Conservation (phyloP, 2,329 filamentous ascomycete genomes). For the Xylaria sp. region DNA sequence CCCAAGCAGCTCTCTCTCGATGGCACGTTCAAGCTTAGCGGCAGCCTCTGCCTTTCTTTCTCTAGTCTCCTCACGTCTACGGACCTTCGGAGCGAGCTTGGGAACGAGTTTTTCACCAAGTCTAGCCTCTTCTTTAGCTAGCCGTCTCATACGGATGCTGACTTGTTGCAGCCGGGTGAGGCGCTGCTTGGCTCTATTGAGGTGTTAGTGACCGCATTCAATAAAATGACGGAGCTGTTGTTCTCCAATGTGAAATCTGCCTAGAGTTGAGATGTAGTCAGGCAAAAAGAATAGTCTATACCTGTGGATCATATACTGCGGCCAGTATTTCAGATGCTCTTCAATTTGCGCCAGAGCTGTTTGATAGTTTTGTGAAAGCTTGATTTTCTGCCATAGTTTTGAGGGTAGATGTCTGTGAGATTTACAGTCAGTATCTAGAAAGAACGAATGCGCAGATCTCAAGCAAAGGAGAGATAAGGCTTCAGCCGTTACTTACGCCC, state of each 20-base stretch:
- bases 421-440: slow-evolving; percentile 61
- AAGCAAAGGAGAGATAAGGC: background rate
- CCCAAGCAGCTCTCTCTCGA: slow-evolving; percentile 94
- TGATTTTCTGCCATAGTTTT: slow-evolving; percentile 95
- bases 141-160: slow-evolving; percentile 78
- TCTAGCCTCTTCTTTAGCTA: slow-evolving; percentile 89
- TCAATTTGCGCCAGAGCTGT: slow-evolving; percentile 91
- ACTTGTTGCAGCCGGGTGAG: slow-evolving; percentile 81
- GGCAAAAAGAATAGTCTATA: slow-evolving; percentile 9
- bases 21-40: slow-evolving; percentile 94
- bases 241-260: background rate
- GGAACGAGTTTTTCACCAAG: slow-evolving; percentile 89
- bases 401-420: slow-evolving; percentile 74
- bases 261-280: background rate
- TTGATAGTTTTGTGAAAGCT: slow-evolving; percentile 88
- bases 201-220: slow-evolving; percentile 63
- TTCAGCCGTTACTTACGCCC: slow-evolving; percentile 35
- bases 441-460: background rate
- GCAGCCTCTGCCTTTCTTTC: slow-evolving; percentile 82
- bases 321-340: slow-evolving; percentile 88
- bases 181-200: slow-evolving; percentile 81
- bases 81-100: slow-evolving; percentile 90
- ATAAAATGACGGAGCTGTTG: background rate
- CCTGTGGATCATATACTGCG: slow-evolving; percentile 72
- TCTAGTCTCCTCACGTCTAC: slow-evolving; percentile 77